A percentile compares a stretch with the other conserved stretches of the same genome.
These are phyloP conservation scores for Omphalea diandra DNA, from an alignment of 441 rosid species.

Conservation along the genomic window DNA sequence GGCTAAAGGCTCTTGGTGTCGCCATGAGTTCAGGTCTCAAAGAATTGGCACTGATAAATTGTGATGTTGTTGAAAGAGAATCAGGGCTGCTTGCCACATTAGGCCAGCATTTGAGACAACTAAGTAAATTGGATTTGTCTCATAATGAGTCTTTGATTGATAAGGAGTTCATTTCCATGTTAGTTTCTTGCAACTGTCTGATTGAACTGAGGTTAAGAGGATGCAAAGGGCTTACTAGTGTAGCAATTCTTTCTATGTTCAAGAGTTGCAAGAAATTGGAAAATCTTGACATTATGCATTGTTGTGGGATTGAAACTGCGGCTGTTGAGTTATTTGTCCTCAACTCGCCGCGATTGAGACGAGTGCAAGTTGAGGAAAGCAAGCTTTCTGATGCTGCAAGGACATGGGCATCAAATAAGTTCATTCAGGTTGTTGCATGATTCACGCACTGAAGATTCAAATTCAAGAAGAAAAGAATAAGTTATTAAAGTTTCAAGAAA, in stretches of 20 bases:
- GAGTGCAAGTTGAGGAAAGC: slow-evolving; percentile 52
- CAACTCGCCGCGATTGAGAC: slow-evolving; percentile 43
- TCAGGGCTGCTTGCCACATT: slow-evolving; percentile 66
- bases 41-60: slow-evolving; percentile 61
- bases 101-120: slow-evolving; percentile 58
- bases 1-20: slow-evolving; percentile 52
- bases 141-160: slow-evolving; percentile 60
- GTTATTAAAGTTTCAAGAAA: background rate
- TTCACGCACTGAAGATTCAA: background rate
- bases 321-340: slow-evolving; percentile 51
- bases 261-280: slow-evolving; percentile 53
- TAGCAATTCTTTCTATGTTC: slow-evolving; percentile 40
- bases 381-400: slow-evolving; percentile 51
- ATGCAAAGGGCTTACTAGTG: slow-evolving; percentile 47
- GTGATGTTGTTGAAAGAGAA: slow-evolving; percentile 71
- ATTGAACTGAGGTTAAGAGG: slow-evolving; percentile 64
- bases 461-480: background rate
- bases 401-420: slow-evolving; percentile 37
- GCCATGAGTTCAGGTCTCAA: slow-evolving; percentile 48
- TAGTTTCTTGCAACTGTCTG: slow-evolving; percentile 53
- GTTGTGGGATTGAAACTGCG: slow-evolving; percentile 40
- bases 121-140: slow-evolving; percentile 61
- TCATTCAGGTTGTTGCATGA: slow-evolving; percentile 42
- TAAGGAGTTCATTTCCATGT: slow-evolving; percentile 64
- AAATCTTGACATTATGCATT: slow-evolving; percentile 48